A percentile compares a stretch with the other conserved stretches of the same genome.
These are phyloP conservation scores for Acmispon strigosus DNA, from an alignment of 306 rosid genomes.

Conservation along the genomic window DNA sequence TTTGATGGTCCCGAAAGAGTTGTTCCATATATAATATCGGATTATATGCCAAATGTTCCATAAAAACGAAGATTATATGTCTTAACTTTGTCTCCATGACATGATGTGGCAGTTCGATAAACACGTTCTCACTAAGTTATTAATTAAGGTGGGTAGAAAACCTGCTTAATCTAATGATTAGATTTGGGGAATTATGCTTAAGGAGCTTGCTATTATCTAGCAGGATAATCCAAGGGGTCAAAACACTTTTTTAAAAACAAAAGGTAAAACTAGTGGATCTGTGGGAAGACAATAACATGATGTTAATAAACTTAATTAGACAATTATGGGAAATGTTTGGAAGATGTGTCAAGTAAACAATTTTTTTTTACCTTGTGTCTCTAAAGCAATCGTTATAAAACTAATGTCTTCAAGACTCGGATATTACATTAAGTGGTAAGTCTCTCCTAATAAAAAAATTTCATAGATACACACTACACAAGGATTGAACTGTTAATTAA, in stretches of 20 bases:
- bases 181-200: neutral
- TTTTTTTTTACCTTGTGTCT: no score
- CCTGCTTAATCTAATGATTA: neutral
- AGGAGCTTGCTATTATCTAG: neutral
- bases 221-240: neutral
- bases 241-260: neutral
- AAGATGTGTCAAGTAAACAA: constrained; percentile 16
- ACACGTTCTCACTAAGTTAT: constrained; percentile 11
- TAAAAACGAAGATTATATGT: constrained; percentile 14
- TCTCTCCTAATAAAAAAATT: no score
- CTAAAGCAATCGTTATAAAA: no score
- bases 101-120: constrained; percentile 10
- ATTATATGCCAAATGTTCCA: constrained; percentile 24
- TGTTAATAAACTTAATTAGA: neutral
- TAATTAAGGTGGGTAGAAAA: neutral
- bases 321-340: constrained; percentile 14
- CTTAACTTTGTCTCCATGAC: constrained; percentile 54
- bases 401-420: no score
- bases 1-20: constrained; percentile 37
- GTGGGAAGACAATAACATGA: constrained; percentile 17
- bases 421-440: no score
- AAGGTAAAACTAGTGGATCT: constrained; percentile 23
- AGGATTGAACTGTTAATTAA: no score
- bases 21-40: constrained; percentile 33
- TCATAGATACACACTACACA: no score